Evolutionary conservation across 2,329 filamentous ascomycete genomes (phyloP).

Genomic region (Phaeoacremonium minimum): DNA sequence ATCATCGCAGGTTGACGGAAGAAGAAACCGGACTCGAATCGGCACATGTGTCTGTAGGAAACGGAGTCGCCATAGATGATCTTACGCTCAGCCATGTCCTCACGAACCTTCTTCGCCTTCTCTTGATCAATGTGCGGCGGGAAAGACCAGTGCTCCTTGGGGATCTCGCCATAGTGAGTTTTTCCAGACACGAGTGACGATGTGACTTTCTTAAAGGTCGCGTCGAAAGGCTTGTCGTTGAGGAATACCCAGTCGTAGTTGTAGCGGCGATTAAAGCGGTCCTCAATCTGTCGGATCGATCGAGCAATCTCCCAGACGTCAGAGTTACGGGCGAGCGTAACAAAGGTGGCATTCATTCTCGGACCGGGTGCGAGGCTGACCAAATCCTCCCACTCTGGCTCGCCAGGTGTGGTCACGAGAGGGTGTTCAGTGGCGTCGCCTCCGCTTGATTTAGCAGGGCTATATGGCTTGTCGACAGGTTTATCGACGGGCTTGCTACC

Average conservation of each 20-base stretch:
- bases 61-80: conserved; percentile 98
- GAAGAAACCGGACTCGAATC: conserved; percentile 98
- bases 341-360: conserved; percentile 95
- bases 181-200: conserved; percentile 85
- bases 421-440: conserved; percentile 25
- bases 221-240: conserved; percentile 92
- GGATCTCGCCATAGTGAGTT: conserved; percentile 86
- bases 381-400: conserved; percentile 49
- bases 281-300: conserved; percentile 94
- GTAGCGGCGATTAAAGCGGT: conserved; percentile 95
- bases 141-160: conserved; percentile 94
- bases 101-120: conserved; percentile 81
- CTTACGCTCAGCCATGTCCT: conserved; percentile 90
- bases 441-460: too few species aligned
- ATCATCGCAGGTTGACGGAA: conserved; percentile 91
- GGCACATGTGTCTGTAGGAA: conserved; percentile 99
- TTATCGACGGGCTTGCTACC: conserved; percentile 15
- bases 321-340: conserved; percentile 87
- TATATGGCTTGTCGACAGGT: too few species aligned
- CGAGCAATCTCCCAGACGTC: conserved; percentile 96
- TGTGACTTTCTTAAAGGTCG: conserved; percentile 89
- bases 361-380: conserved; percentile 55
- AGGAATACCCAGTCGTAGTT: conserved; percentile 99
- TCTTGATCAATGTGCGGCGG: conserved; percentile 94
- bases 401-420: conserved; percentile 47